Conservation (phyloP, 148 eudicot genomes). For the Salicornia ramosissima region DNA sequence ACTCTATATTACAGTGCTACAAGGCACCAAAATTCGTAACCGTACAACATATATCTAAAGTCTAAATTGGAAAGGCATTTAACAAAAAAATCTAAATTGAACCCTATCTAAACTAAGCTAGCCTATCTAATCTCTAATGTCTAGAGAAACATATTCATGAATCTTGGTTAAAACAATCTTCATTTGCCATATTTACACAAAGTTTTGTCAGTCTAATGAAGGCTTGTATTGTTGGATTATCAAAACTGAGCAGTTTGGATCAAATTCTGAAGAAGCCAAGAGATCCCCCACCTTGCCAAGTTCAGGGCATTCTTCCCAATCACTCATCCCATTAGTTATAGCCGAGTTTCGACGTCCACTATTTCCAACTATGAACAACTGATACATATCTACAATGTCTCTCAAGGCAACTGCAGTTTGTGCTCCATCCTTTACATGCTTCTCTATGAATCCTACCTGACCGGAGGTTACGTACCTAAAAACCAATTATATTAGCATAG, state of each 20-base stretch:
- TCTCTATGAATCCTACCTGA: constrained; percentile 81
- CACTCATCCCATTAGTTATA: constrained; percentile 73
- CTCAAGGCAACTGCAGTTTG: constrained; percentile 66
- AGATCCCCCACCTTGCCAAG: constrained; percentile 86
- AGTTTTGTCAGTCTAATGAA: constrained; percentile 29
- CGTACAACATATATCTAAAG: not conserved
- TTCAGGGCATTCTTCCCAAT: constrained; percentile 98
- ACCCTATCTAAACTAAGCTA: constrained; percentile 22
- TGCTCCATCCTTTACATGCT: constrained; percentile 64
- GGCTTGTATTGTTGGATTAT: constrained; percentile 66
- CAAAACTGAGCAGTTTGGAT: constrained; percentile 69
- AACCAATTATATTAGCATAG: not conserved
- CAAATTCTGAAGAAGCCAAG: constrained; percentile 84
- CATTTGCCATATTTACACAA: not conserved
- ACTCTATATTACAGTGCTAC: not conserved
- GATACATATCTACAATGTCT: constrained; percentile 75
- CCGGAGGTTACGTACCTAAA: constrained; percentile 85
- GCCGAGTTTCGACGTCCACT: constrained; percentile 55
- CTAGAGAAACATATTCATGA: not conserved
- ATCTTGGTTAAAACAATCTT: not conserved
- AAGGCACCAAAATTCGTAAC: not conserved
- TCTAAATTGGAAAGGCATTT: not conserved
- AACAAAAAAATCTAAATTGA: not conserved
- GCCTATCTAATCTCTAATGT: not conserved
- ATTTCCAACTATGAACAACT: constrained; percentile 76